Conservation (phyloP, 257 asterid species). For the Plantago elongata region DNA sequence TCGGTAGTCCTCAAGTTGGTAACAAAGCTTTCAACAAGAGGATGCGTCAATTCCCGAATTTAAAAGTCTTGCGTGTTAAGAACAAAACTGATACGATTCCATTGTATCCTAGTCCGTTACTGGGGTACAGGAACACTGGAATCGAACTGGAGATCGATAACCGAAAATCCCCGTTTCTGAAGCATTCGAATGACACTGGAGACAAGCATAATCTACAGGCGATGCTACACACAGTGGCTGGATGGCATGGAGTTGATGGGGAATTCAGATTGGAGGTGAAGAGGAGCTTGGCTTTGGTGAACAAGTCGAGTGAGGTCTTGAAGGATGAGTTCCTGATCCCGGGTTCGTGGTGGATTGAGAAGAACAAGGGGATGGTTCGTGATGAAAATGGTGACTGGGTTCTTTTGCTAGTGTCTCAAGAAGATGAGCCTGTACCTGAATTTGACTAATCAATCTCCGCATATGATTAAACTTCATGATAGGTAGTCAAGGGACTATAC, state of each 20-base stretch:
- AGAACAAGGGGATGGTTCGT: conserved; percentile 61
- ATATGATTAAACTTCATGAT: too few species aligned
- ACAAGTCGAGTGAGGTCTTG: conserved; percentile 57
- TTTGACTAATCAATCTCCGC: not conserved
- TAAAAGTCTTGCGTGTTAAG: conserved; percentile 56
- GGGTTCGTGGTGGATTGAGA: conserved; percentile 87
- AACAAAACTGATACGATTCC: conserved; percentile 69
- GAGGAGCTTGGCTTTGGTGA: conserved; percentile 72
- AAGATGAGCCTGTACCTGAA: too few species aligned
- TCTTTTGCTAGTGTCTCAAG: too few species aligned
- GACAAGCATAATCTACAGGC: conserved; percentile 91
- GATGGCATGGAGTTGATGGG: conserved; percentile 63
- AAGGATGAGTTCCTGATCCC: conserved; percentile 70
- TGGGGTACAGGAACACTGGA: conserved; percentile 54
- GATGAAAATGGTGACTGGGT: conserved; percentile 62
- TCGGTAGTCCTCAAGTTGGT: conserved; percentile 85
- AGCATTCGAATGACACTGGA: conserved; percentile 47
- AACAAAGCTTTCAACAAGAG: conserved; percentile 46
- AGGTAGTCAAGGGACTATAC: too few species aligned
- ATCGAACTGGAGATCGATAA: conserved; percentile 43
- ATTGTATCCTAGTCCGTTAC: conserved; percentile 40
- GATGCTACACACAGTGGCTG: conserved; percentile 65
- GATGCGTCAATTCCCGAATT: conserved; percentile 27
- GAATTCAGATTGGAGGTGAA: conserved; percentile 58
- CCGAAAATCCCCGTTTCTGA: conserved; percentile 58